A percentile compares a stretch with the other conserved stretches of the same genome.
phyloP scores from a whole-genome alignment of 2,329 filamentous ascomycete species.

The Ophiosphaerella narmari region DNA sequence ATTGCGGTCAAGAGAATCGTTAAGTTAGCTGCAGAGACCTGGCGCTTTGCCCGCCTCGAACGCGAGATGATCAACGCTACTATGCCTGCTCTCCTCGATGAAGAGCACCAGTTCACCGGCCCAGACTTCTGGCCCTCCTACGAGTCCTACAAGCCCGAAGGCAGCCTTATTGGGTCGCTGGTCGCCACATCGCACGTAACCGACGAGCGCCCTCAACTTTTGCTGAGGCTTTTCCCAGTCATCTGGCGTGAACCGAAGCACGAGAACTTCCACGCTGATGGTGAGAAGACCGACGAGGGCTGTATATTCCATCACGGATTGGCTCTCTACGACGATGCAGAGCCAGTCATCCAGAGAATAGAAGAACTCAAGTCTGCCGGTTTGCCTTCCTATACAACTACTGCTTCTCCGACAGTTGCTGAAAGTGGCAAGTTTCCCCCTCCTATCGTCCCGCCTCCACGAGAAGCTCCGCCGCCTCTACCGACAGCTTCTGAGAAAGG shows the following conservation, averaged over 20 bases:
- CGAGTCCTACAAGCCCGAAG: slow-evolving; percentile 38
- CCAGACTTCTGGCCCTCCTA: slow-evolving; percentile 43
- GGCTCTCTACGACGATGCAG: slow-evolving; percentile 56
- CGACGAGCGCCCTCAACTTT: slow-evolving; percentile 47
- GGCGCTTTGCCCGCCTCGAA: slow-evolving; percentile 62
- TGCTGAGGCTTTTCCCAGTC: slow-evolving; percentile 58
- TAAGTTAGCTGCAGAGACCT: slow-evolving; percentile 63
- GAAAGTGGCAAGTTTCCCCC: slow-evolving; percentile 45
- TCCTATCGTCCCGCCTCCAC: slow-evolving; percentile 41
- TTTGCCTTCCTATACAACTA: slow-evolving; percentile 43
- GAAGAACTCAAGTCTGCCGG: slow-evolving; percentile 46
- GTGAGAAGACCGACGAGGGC: slow-evolving; percentile 51
- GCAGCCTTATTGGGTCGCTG: slow-evolving; percentile 33
- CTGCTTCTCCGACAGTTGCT: slow-evolving; percentile 44
- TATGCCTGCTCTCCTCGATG: slow-evolving; percentile 49
- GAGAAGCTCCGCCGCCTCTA: slow-evolving; percentile 29
- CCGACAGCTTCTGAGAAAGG: slow-evolving; percentile 28
- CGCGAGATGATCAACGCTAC: slow-evolving; percentile 59
- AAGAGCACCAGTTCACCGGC: slow-evolving; percentile 38
- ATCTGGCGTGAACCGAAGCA: slow-evolving; percentile 59
- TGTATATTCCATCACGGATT: slow-evolving; percentile 57
- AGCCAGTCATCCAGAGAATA: slow-evolving; percentile 35
- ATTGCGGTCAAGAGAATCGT: slow-evolving; percentile 59
- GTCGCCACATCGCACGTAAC: slow-evolving; percentile 25
- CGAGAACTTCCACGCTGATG: slow-evolving; percentile 47